Base-by-base conservation (phyloP, 805 yeast species). In the Monosporozyma aerobia region DNA sequence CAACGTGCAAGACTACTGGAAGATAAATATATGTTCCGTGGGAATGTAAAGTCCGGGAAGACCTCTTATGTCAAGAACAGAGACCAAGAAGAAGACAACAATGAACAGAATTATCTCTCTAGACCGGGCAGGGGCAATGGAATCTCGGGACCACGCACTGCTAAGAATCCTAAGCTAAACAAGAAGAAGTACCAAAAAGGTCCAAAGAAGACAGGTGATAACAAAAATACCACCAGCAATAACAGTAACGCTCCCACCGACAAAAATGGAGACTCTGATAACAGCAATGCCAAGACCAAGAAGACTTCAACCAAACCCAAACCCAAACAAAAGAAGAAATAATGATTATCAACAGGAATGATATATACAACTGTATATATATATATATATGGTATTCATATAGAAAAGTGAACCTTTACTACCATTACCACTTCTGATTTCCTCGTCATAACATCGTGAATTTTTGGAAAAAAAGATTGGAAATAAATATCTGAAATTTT, bases 1-100 rank as follows among this genome's bases (percentile, higher is more conserved):
- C 73, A 74, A 45, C 73, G 86, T 53, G 83, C 78, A 57, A 77
- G 78, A 58, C 54, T 80, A 2, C 64, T 87, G 53, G 95, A 87
- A 60, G 84, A 82, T 50, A 77, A 77, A 56, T 82, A 72, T 58
- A 71, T 80, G 72, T 76, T 77, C 54, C 70, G 65, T 56, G 81
- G 80, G 2, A 71, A 71, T 53, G 45, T 52, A 3, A 66, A 57
- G 51, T 57, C 63, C 11, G 69, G 58, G 40, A 71, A 63, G 56
- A 63, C 60, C 51, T 64, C 63, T 39, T 68, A 62, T 57, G 65
- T 59, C 32, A 64, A 63, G 32, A 65, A 64, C 29, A 54, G 9
- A 13, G 45, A 43, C 23, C 16, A 23, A 16, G 27, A 22, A 43
- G 16, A 23, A 13, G 45, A 23, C 1, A 23, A 43, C 14, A 14